A percentile compares a stretch with the other conserved stretches of the same genome.
Conservation (phyloP, 2,329 filamentous ascomycete species). For the Simplicillium aogashimaense region DNA sequence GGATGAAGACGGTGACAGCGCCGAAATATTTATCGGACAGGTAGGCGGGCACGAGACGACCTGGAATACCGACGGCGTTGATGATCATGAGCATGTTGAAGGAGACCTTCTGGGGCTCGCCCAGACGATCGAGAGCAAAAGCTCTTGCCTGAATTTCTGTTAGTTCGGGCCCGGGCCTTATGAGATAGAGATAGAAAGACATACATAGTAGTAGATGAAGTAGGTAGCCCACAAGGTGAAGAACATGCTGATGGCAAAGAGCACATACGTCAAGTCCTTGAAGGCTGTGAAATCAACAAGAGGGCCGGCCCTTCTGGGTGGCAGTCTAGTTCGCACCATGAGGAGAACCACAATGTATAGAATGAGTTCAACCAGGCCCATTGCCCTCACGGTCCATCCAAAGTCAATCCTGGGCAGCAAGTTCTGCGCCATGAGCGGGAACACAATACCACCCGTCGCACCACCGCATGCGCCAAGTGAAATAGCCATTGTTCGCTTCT, state of each 20-base stretch:
- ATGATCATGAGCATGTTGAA: constrained; percentile 50
- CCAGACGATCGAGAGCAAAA: constrained; percentile 28
- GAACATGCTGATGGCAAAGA: constrained; percentile 24
- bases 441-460: constrained; percentile 52
- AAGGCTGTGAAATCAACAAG: constrained; percentile 41
- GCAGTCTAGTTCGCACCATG: constrained; percentile 37
- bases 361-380: constrained; percentile 49
- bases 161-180: too few relatives aligned
- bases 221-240: constrained; percentile 38
- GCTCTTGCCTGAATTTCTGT: constrained; percentile 22
- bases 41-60: constrained; percentile 42
- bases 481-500: constrained; percentile 48
- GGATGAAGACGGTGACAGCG: constrained; percentile 44
- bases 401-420: constrained; percentile 52
- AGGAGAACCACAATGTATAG: constrained; percentile 25
- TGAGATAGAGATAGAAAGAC: background rate
- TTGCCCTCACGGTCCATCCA: constrained; percentile 51
- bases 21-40: constrained; percentile 45
- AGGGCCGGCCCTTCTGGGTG: constrained; percentile 36
- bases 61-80: constrained; percentile 47
- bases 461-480: constrained; percentile 50
- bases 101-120: constrained; percentile 36
- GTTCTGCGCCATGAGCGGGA: constrained; percentile 46
- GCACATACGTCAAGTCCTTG: constrained; percentile 32
- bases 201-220: constrained; percentile 36